These are phyloP conservation scores for Alternaria consortialis DNA, from an alignment of 2,329 filamentous ascomycete genomes.

Conservation along the genomic window DNA sequence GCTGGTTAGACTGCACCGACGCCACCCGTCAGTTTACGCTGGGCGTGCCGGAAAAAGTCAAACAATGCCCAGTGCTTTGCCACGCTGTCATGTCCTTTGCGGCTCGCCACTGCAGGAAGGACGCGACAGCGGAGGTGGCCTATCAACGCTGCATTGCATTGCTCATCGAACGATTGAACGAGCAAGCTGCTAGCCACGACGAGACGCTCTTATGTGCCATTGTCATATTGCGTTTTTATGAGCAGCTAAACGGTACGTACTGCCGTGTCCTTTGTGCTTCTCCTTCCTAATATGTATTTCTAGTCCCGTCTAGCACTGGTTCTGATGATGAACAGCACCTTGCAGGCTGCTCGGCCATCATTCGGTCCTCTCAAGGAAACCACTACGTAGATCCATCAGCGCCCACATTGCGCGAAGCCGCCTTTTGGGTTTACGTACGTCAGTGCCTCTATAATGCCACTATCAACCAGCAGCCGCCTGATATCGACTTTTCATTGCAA, in stretches of 20 bases:
- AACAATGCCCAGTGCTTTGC: constrained; percentile 38
- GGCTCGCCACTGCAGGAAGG: constrained; percentile 37
- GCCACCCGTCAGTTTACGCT: constrained; percentile 43
- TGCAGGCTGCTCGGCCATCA: constrained; percentile 42
- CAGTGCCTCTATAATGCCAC: constrained; percentile 47
- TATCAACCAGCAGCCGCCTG: constrained; percentile 43
- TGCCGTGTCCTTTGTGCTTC: neutral
- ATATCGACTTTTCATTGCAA: constrained; percentile 41
- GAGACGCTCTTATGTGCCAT: constrained; percentile 43
- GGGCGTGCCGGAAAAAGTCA: constrained; percentile 39
- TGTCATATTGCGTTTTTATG: constrained; percentile 44
- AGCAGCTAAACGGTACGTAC: constrained; percentile 40
- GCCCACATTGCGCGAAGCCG: constrained; percentile 44
- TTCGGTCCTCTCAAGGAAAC: constrained; percentile 40
- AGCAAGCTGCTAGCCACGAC: constrained; percentile 38
- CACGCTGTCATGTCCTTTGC: constrained; percentile 43
- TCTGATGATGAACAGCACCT: constrained; percentile 42
- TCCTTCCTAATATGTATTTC: constrained; percentile 10
- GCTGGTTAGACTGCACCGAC: constrained; percentile 46
- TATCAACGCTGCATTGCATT: constrained; percentile 43
- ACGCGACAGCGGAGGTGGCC: constrained; percentile 29
- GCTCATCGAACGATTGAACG: constrained; percentile 41
- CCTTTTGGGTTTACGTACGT: constrained; percentile 47
- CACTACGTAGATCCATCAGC: constrained; percentile 43
- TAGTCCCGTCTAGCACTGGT: constrained; percentile 38